Evolutionary conservation across 805 yeast genomes (phyloP).

Genomic region (Candida krabiensis): DNA sequence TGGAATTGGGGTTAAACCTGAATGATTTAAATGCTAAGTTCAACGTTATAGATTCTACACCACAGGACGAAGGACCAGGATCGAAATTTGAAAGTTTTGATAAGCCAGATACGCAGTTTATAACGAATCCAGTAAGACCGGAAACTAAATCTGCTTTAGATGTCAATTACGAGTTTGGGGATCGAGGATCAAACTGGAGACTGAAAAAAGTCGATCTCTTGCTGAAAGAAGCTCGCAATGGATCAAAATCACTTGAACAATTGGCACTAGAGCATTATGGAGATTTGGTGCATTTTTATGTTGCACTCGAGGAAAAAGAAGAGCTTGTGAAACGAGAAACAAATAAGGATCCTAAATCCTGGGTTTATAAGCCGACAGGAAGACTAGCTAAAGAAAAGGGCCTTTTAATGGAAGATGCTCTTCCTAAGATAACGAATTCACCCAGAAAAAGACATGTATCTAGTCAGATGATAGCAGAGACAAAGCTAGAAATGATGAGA

Average conservation of each 20-base stretch:
- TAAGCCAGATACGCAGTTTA: too few species aligned
- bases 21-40: constrained; percentile 9
- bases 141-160: constrained; percentile 4
- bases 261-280: constrained; percentile 33
- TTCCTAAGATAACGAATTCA: neutral
- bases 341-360: constrained; percentile 9
- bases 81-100: too few species aligned
- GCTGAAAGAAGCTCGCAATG: constrained; percentile 20
- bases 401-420: constrained; percentile 3
- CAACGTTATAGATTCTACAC: too few species aligned
- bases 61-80: too few species aligned
- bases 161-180: constrained; percentile 37
- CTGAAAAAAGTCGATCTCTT: constrained; percentile 35
- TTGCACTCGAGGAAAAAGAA: constrained; percentile 34
- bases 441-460: constrained; percentile 5
- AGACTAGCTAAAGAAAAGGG: constrained; percentile 21
- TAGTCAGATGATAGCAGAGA: constrained; percentile 25
- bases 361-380: constrained; percentile 29
- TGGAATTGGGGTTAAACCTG: constrained; percentile 10
- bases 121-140: constrained; percentile 1
- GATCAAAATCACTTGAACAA: constrained; percentile 20
- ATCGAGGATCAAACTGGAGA: constrained; percentile 38
- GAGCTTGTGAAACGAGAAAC: constrained; percentile 27
- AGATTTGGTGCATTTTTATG: constrained; percentile 26
- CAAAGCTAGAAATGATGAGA: constrained; percentile 33